Evolutionary conservation across 2,329 filamentous ascomycete genomes (phyloP), one percentile per base, ranked within the genome.

Genomic region (Cercospora nicotianae): DNA sequence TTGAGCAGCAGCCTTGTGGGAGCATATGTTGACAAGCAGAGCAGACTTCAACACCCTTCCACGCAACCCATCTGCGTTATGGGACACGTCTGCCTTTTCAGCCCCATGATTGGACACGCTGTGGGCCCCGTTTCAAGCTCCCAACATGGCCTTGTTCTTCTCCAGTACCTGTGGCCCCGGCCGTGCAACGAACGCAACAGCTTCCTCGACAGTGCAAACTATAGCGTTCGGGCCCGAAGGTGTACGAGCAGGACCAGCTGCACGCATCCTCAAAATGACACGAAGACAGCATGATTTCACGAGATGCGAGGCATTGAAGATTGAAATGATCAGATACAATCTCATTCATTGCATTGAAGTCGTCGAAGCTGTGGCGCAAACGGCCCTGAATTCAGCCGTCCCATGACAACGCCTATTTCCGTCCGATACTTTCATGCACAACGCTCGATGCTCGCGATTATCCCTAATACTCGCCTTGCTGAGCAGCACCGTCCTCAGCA

Each of bases 401-500:
- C 53, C 53, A 31, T 57, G 53, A 28, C 55, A 59, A 59, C 55
- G 28, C 55, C 55, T 28, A 31, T 57, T 59, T 36, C 55, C 55
- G 36, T 59, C 28, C 23, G 31, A 59, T 33, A 33, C 26, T 36
- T 23, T 36, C 55, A 31, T 59, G 55, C 55, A 60, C 26, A 68
- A 68, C 48, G 45, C 60, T 31, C 45, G 53, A 26, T 31, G 42
- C 57, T 62, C 36, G 60, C 63, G 26, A 59, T 20, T 23, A 60
- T 57, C 45, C 48, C 63, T 68, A 68, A 63, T 68, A 68, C 51
- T 68, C 67, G 20, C 58, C 63, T 42, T 65, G 61, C 31, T 39
- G 64, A 39, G 64, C 36, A 48, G 65, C 70, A 59, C 66, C 72
- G 58, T 76, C 72, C 61, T 72, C 72, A 45, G 71, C 71, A 48